Conservation (phyloP, 257 asterid species). For the Sherardia arvensis region DNA sequence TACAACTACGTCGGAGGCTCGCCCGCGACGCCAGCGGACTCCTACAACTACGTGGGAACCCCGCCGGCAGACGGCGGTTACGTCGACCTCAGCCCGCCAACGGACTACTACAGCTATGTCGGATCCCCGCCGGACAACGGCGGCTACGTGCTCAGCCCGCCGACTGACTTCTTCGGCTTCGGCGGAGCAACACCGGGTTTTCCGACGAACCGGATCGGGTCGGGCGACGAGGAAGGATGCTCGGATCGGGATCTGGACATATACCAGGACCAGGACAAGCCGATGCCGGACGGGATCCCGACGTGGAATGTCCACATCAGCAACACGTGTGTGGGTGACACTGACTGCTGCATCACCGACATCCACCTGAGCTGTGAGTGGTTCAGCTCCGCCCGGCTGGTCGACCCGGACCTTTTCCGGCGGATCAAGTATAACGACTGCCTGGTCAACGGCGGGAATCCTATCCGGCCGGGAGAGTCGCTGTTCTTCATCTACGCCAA, state of each 20-base stretch:
- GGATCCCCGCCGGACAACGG: neutral
- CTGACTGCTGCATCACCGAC: constrained; percentile 38
- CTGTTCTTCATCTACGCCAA: constrained; percentile 62
- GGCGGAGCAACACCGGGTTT: neutral
- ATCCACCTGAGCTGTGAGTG: constrained; percentile 71
- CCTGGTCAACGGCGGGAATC: constrained; percentile 52
- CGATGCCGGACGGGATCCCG: constrained; percentile 65
- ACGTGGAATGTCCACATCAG: constrained; percentile 43
- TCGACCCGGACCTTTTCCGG: constrained; percentile 42
- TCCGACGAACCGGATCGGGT: constrained; percentile 27
- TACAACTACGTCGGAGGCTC: neutral
- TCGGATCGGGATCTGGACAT: constrained; percentile 34
- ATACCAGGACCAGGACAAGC: constrained; percentile 33
- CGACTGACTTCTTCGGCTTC: neutral
- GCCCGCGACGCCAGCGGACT: neutral
- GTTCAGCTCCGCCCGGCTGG: constrained; percentile 56
- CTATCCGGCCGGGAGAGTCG: constrained; percentile 30
- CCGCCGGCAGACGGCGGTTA: no score
- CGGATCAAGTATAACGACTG: constrained; percentile 45
- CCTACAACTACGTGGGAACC: neutral
- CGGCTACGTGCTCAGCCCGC: no score
- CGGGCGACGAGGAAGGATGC: constrained; percentile 14
- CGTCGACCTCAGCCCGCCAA: neutral
- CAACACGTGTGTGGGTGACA: constrained; percentile 36
- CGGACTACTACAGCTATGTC: neutral